Conservation (phyloP, 495 filamentous ascomycete species). For the Hypoxylon fragiforme region DNA sequence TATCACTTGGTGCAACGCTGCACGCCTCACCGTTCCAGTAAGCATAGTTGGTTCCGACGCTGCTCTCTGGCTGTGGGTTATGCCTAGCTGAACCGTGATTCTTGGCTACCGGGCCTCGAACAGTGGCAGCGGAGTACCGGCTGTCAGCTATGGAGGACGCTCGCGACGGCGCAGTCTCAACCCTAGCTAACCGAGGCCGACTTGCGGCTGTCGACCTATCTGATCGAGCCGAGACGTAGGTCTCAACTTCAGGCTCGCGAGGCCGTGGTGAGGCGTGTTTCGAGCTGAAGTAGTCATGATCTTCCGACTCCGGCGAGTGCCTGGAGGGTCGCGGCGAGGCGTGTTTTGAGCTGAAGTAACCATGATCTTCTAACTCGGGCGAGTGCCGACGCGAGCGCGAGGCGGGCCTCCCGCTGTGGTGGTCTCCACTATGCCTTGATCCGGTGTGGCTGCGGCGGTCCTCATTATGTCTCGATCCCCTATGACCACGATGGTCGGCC, state of each 20-base stretch:
- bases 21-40: conserved; percentile 43
- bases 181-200: conserved; percentile 25
- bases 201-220: conserved; percentile 41
- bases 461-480: conserved; percentile 24
- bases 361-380: conserved; percentile 20
- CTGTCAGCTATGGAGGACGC: conserved; percentile 37
- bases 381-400: conserved; percentile 10
- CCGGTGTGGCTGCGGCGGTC: conserved; percentile 27
- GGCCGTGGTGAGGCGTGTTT: conserved; percentile 18
- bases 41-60: conserved; percentile 31
- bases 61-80: conserved; percentile 55
- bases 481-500: conserved; percentile 38
- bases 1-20: conserved; percentile 66
- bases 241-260: conserved; percentile 36
- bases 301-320: conserved; percentile 21
- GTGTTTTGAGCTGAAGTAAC: conserved; percentile 18
- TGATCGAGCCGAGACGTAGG: conserved; percentile 45
- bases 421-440: conserved; percentile 17
- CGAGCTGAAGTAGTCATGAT: conserved; percentile 15
- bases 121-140: conserved; percentile 37
- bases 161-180: conserved; percentile 28
- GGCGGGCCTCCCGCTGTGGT: no score
- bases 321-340: conserved; percentile 3
- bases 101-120: conserved; percentile 30
- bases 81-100: conserved; percentile 42